These are phyloP conservation scores for Trichomonascus vanleenenianus DNA, from an alignment of 805 yeast species.

Conservation along the genomic window DNA sequence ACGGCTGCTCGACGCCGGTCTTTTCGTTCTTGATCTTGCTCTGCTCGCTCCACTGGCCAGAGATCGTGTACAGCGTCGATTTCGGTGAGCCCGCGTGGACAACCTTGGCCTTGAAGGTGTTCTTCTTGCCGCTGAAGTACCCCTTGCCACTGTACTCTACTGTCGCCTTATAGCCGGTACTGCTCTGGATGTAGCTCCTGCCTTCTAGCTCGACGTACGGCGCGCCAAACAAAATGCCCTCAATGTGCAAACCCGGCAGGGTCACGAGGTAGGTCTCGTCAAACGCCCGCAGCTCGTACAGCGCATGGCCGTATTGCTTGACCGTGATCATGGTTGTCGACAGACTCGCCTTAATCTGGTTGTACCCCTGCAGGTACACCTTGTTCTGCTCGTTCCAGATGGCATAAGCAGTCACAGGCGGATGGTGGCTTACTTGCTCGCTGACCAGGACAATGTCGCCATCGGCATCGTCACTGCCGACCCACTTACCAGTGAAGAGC, in stretches of 20 bases:
- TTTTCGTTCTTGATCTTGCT: conserved; percentile 58
- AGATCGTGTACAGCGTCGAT: conserved; percentile 60
- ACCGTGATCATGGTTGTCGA: conserved; percentile 71
- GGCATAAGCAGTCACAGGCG: conserved; percentile 93
- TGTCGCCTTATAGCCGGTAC: conserved; percentile 64
- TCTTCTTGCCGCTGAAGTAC: conserved; percentile 91
- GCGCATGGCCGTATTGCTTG: conserved; percentile 88
- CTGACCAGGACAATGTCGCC: conserved; percentile 77
- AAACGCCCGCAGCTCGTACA: conserved; percentile 43
- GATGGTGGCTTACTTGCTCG: conserved; percentile 97
- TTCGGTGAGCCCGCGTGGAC: conserved; percentile 45
- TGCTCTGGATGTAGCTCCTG: conserved; percentile 72
- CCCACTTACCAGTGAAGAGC: conserved; percentile 86
- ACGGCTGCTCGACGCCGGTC: conserved; percentile 29
- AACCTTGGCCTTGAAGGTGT: conserved; percentile 81
- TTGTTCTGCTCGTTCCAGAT: conserved; percentile 65
- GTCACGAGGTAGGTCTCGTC: conserved; percentile 61
- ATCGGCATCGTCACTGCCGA: conserved; percentile 47
- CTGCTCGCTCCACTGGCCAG: conserved; percentile 88
- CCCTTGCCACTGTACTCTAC: conserved; percentile 90
- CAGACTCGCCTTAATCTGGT: conserved; percentile 79
- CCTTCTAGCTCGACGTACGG: conserved; percentile 96
- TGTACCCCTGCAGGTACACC: conserved; percentile 76
- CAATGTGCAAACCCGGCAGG: conserved; percentile 92
- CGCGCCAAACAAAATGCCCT: conserved; percentile 82